Percentiles rank a stretch among this genome's conserved stretches.
These are phyloP conservation scores for Fusarium sp. DNA, from an alignment of 2,329 filamentous ascomycete species.

Conservation along the genomic window DNA sequence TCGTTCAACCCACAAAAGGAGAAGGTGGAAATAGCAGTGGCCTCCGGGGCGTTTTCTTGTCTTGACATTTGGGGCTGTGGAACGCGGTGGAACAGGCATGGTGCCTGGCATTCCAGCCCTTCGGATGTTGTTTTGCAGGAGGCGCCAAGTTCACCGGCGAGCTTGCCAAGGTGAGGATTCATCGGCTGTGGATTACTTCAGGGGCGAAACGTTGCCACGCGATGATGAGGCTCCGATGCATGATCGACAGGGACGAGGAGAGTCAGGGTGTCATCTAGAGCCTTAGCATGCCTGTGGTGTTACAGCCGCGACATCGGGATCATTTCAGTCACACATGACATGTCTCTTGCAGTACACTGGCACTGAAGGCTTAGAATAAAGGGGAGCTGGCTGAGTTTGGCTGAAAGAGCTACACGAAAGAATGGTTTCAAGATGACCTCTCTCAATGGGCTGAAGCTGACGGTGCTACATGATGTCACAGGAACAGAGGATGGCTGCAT, in stretches of 20 bases:
- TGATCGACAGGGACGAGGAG: slow-evolving; percentile 27
- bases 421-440: not conserved
- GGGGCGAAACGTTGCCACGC: not conserved
- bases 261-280: not conserved
- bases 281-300: slow-evolving; percentile 1
- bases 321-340: slow-evolving; percentile 1
- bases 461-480: not conserved
- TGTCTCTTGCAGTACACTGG: not conserved
- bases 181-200: not conserved
- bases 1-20: not conserved
- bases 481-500: not conserved
- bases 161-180: not conserved
- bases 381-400: not conserved
- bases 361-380: not conserved
- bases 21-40: slow-evolving; percentile 9
- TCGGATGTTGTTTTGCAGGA: not conserved
- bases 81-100: slow-evolving; percentile 18
- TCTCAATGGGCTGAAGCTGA: not conserved
- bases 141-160: not conserved
- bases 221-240: not conserved
- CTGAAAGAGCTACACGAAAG: not conserved
- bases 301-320: not conserved
- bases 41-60: slow-evolving; percentile 9
- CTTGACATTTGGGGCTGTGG: slow-evolving; percentile 3
- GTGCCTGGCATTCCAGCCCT: slow-evolving; percentile 13